A percentile compares a stretch with the other conserved stretches of the same genome.
Conservation (phyloP, 352 stramenopile genomes). For the Phytophthora colocasiae region DNA sequence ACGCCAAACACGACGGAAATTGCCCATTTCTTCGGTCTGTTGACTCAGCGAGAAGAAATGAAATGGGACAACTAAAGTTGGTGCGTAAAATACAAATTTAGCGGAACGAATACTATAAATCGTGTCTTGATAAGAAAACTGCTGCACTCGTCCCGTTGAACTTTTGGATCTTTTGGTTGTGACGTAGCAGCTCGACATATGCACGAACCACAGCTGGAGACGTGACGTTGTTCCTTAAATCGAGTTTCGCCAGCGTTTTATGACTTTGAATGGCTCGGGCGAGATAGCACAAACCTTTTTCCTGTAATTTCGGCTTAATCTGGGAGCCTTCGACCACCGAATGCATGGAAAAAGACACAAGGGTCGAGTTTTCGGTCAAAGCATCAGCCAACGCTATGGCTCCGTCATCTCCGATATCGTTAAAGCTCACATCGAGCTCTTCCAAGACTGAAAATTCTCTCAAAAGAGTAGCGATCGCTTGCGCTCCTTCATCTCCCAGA, state of each 20-base stretch:
- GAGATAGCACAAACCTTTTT: slow-evolving; percentile 49
- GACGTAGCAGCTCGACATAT: slow-evolving; percentile 50
- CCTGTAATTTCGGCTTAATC: slow-evolving; percentile 43
- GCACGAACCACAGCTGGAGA: slow-evolving; percentile 36
- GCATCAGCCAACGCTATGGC: slow-evolving; percentile 49
- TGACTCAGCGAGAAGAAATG: slow-evolving; percentile 15
- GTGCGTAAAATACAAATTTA: not conserved
- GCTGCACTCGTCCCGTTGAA: slow-evolving; percentile 63
- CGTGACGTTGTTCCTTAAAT: slow-evolving; percentile 61
- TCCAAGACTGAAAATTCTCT: slow-evolving; percentile 39
- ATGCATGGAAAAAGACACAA: slow-evolving; percentile 56
- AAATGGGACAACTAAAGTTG: slow-evolving; percentile 15
- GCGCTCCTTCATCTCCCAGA: slow-evolving; percentile 65
- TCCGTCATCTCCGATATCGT: slow-evolving; percentile 71
- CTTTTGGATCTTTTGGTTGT: slow-evolving; percentile 53
- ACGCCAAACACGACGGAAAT: slow-evolving; percentile 7
- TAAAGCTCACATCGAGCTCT: slow-evolving; percentile 75
- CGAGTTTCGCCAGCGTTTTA: slow-evolving; percentile 44
- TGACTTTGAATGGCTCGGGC: slow-evolving; percentile 47
- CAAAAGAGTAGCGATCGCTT: slow-evolving; percentile 52
- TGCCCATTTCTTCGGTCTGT: slow-evolving; percentile 4
- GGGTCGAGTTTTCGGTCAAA: slow-evolving; percentile 50
- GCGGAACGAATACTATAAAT: slow-evolving; percentile 15
- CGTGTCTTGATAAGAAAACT: slow-evolving; percentile 60
- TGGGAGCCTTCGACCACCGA: slow-evolving; percentile 49